Percentiles rank a stretch among this genome's conserved stretches.
phyloP scores from a whole-genome alignment of 2,329 filamentous ascomycete genomes.

The Hymenoscyphus scutula region DNA sequence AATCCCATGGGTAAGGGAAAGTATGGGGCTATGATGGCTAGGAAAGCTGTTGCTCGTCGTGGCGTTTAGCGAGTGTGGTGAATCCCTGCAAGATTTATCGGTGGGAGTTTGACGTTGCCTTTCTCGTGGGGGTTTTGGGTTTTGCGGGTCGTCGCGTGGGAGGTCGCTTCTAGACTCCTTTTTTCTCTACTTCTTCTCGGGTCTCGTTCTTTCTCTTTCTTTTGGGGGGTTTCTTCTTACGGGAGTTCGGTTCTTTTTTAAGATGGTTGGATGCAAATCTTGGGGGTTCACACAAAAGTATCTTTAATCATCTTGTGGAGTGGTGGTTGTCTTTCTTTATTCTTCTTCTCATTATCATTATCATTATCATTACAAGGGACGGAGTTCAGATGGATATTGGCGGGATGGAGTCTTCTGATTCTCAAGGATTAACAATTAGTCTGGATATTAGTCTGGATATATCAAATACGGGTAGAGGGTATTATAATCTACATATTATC shows the following conservation, averaged over 20 bases:
- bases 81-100: not conserved
- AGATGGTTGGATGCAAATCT: not conserved
- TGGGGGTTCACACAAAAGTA: not conserved
- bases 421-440: too few relatives aligned
- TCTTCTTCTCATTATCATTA: too few relatives aligned
- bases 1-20: conserved; percentile 13
- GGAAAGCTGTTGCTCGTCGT: not conserved
- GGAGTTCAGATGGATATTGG: too few relatives aligned
- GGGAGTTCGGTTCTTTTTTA: not conserved
- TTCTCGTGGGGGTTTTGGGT: not conserved
- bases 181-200: not conserved
- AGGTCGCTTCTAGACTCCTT: not conserved
- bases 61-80: too few relatives aligned
- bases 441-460: too few relatives aligned
- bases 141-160: not conserved
- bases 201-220: not conserved
- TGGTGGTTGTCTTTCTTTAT: too few relatives aligned
- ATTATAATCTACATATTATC: too few relatives aligned
- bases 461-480: too few relatives aligned
- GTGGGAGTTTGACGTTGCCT: not conserved
- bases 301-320: too few relatives aligned
- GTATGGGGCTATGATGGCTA: not conserved
- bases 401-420: too few relatives aligned
- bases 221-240: not conserved
- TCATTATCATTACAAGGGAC: too few relatives aligned